Base-by-base conservation (phyloP, 2,329 filamentous ascomycete genomes). In the Ceratocystis lukuohia region DNA sequence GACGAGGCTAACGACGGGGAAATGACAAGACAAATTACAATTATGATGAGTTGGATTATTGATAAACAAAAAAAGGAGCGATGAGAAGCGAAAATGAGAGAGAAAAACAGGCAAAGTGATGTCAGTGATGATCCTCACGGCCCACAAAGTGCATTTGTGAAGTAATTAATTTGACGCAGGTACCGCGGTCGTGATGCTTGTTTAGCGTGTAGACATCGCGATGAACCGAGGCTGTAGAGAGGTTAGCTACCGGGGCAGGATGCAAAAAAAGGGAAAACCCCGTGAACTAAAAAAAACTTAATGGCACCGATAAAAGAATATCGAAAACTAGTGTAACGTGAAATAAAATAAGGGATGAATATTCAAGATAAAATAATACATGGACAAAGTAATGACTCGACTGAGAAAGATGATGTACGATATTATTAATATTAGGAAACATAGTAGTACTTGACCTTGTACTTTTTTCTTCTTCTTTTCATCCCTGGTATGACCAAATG, bases 181-280 rank as follows among this genome's bases (percentile, higher is more conserved):
- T 59, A 33, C 30, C 56, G 56, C 28, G 56, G 28, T 59, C 17
- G 28, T 59, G 56, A 59, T 59, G 56, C 56, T 59, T 59, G 56
- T 59, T 37, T 37, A 8, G 56, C 56, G 28, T 59, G 28, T 59
- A 17, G 41, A 62, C 22, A 25, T 67, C 66, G 66, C 66, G 62
- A 67, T 63, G 28, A 66, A 62, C 66, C 66, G 62, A 67, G 66
- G 66, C 66, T 64, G 25, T 44, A 25, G 48, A 6, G 10, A 25
- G 25, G 25, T 10, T 10, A 50, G 28, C 33, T 57, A 67, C 28
- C 50, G 66, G 66, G 66, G 66, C 53, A 65, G 61, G 62, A 64
- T 44, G 20, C 20, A 46, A 28, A 22, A 37, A n/a, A 15, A 5
- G 61, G n/a, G 46, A 22, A 28, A 50, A 8, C 61, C 61, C 44